Evolutionary conservation across 2,329 filamentous ascomycete species (phyloP), one percentile per base, ranked within the genome.

Genomic region (Aureobasidium lini): DNA sequence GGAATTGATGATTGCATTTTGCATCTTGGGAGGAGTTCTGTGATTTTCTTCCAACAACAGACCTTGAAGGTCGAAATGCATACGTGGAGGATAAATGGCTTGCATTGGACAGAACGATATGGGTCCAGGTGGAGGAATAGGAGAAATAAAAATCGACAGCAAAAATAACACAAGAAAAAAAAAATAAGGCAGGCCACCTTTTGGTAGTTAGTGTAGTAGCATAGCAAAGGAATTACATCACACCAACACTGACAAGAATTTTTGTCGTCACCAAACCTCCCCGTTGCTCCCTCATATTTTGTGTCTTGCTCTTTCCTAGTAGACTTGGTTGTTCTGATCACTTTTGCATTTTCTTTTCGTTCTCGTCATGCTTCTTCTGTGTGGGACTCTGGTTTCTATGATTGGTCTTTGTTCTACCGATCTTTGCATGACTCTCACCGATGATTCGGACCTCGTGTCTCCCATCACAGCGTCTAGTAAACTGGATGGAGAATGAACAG

Each of bases 21-120:
- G 47, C 47, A 49, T 49, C 32, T 49, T 37, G 47, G 47, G 47
- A 49, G 47, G 47, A 49, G 47, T 31, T 49, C n/a, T 49, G 47
- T 36, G 23, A 49, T 9, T 36, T 36, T 13, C 13, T 8, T 9
- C 8, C 34, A 36, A 36, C 4, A 36, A 8, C 8, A 13, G 47
- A 49, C 47, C 47, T 49, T n/a, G 47, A 49, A 31, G 47, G 47
- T 49, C 43, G 39, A 46, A 46, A 2, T 32, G 28, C 29, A 36
- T 36, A 36, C 3, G 34, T 36, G 34, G 34, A 36, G 34, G 34
- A 36, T 16, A 49, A 36, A 28, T 49, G 18, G 23, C 23, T 23
- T 36, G 47, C 31, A 49, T 37, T 37, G 47, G 47, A 49, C 47
- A 49, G 3, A 37, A 42, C 23, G 23, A 23, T 23, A 23, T 2